Base-by-base conservation (phyloP, 306 rosid species). In the Gynostemma pentaphyllum region DNA sequence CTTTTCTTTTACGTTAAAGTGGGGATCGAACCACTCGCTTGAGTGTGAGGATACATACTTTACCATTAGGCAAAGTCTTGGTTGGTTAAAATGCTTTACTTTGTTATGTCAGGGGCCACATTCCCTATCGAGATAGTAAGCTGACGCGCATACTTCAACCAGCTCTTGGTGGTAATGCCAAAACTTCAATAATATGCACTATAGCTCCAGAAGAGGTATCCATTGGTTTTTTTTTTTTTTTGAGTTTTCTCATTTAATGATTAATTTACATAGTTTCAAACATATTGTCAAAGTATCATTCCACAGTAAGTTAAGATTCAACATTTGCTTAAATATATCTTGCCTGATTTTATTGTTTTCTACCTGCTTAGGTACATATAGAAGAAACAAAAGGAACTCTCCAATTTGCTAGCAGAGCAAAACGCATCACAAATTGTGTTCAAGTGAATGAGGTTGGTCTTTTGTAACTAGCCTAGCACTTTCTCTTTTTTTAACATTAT, bases 311-410 rank as follows among this genome's bases (percentile, higher is more conserved):
- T 6, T 19, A 2, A 57, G 46, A 57, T 36, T 57, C 64, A 57
- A 4, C 44, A 19, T 59, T 0, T 36, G 19, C 65, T 59, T 59
- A 59, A 59, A 13, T 16, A 5, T 37, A 56, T 59, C 46, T 47
- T 37, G 19, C 13, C 36, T 48, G 30, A 28, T 34, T 26, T 64
- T 48, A 42, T 40, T n/a, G 64, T 71, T 57, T 42, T 37, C 49
- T 53, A 32, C 48, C 41, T 66, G 22, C 40, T 36, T 54, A 91
- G 99, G 65, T 79, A 68, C 99, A 92, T 72, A 32, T 81, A 60
- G 99, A 92, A 78, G 99, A 92, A 84, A 82, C 99, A 70, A 92
- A 79, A 79, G 99, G 99, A 70, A 92, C 96, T 71, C 96, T 92
- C 59, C 96, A 86, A 73, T 92, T 92, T 82, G 99, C 99, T 44